phyloP scores from a whole-genome alignment of 164 flowering plant species.

The Tetrastigma voinierianum region DNA sequence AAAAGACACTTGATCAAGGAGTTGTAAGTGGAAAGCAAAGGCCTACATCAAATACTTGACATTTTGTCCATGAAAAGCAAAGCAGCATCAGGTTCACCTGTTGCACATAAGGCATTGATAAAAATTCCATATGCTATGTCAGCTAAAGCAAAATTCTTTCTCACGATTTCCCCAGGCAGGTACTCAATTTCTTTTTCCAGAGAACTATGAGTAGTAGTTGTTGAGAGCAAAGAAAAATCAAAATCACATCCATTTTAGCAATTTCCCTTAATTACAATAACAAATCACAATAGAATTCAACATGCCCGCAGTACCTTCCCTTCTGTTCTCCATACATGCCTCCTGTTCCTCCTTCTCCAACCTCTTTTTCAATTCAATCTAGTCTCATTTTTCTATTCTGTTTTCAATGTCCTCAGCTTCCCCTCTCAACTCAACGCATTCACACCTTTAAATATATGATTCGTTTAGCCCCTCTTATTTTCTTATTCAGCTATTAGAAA shows the following conservation, averaged over 20 bases:
- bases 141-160: conserved; percentile 24
- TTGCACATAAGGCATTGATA: conserved; percentile 48
- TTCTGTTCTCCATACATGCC: background rate
- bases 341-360: background rate
- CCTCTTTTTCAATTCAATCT: background rate
- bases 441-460: too few relatives aligned
- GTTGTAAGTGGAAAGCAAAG: conserved; percentile 45
- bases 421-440: too few relatives aligned
- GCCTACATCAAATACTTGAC: conserved; percentile 44
- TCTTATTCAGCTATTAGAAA: too few relatives aligned
- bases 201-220: conserved; percentile 2
- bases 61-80: conserved; percentile 33
- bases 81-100: conserved; percentile 41
- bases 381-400: too few relatives aligned
- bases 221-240: too few relatives aligned
- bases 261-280: conserved; percentile 42
- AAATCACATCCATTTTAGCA: conserved; percentile 35
- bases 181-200: conserved; percentile 34
- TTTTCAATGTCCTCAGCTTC: too few relatives aligned
- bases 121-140: conserved; percentile 35
- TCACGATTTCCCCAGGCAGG: conserved; percentile 37
- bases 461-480: too few relatives aligned
- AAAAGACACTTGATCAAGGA: conserved; percentile 55
- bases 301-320: too few relatives aligned
- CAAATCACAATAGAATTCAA: conserved; percentile 52